Percentiles rank a stretch among this genome's conserved stretches.
Evolutionary conservation across 768 basidiomycete species (phyloP).

Genomic region (Boletus rubescentipes): DNA sequence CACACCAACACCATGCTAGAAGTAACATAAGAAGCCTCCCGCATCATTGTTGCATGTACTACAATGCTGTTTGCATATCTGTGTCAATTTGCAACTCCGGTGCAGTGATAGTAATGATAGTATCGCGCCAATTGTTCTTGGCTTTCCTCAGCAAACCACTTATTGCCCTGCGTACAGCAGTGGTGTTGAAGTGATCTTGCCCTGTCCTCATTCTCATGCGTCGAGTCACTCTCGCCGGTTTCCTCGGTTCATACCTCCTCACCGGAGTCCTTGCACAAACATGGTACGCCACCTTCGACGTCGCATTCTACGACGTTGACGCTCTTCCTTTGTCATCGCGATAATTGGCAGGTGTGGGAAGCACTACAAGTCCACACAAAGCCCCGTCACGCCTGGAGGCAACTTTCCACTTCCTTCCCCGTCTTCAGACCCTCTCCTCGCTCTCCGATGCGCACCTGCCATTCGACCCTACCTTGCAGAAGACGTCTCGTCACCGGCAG

Average conservation of each 20-base stretch:
- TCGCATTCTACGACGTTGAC: neutral
- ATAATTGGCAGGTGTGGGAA: conserved; percentile 50
- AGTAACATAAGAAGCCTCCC: no score
- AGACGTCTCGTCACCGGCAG: conserved; percentile 42
- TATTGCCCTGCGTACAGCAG: neutral
- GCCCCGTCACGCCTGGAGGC: conserved; percentile 48
- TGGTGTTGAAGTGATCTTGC: neutral
- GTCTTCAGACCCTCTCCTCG: conserved; percentile 45
- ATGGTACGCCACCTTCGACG: conserved; percentile 20
- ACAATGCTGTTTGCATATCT: no score
- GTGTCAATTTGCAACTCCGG: no score
- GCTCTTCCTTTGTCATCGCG: neutral
- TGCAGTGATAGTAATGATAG: no score
- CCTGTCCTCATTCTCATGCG: conserved; percentile 10
- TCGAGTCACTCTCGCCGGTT: conserved; percentile 3
- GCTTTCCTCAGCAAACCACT: no score
- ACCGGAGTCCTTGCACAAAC: conserved; percentile 25
- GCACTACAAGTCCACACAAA: conserved; percentile 47
- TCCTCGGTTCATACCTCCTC: conserved; percentile 15
- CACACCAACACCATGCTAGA: no score
- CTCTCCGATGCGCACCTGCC: conserved; percentile 57
- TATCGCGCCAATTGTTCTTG: no score
- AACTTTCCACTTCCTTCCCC: conserved; percentile 42
- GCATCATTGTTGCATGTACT: no score
- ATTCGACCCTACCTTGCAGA: conserved; percentile 60